Evolutionary conservation across 2,329 filamentous ascomycete species (phyloP), one percentile per base, ranked within the genome.

Genomic region (Exophiala calicioides): DNA sequence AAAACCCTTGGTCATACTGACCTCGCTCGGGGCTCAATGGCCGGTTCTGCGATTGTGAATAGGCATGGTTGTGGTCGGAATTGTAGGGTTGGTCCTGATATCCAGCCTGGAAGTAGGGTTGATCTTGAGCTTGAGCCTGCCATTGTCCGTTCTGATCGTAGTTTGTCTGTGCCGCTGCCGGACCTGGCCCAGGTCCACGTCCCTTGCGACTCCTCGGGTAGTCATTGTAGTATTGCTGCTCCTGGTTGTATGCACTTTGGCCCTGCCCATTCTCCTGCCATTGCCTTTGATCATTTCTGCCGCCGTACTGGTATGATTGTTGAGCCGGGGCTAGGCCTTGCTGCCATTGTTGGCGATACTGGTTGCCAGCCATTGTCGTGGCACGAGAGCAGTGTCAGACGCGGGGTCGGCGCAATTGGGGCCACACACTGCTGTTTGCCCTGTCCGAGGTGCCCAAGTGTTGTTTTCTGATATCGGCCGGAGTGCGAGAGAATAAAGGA

Each of bases 311-410:
- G 44, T 53, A 52, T 34, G 32, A 36, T 36, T 36, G 35, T 18
- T 53, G 38, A 6, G 30, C 30, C 19, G 43, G 46, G 8, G 30
- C 29, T 24, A 40, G 47, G 24, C 41, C 42, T 47, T 55, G 47
- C 24, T 40, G 52, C 52, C 52, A 55, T 40, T 55, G 52, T 21
- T 52, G 52, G 24, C 47, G 44, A 30, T 55, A 51, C 32, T 55
- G 47, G 20, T 44, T 44, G 40, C 44, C 34, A 8, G 52, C 35
- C 52, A 55, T 55, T 34, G 39, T 49, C 19, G 32, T 42, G 21
- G 20, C 36, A 39, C 5, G 36, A 27, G 21, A 16, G 15, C 8
- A 10, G 15, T 12, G 30, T 27, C 24, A 27, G 24, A n/a, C 24
- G 24, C n/a, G n/a, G n/a, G n/a, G n/a, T n/a, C n/a, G n/a, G n/a